Evolutionary conservation across 2,329 filamentous ascomycete species (phyloP).

Genomic region (Ascochyta clinopodiicola): DNA sequence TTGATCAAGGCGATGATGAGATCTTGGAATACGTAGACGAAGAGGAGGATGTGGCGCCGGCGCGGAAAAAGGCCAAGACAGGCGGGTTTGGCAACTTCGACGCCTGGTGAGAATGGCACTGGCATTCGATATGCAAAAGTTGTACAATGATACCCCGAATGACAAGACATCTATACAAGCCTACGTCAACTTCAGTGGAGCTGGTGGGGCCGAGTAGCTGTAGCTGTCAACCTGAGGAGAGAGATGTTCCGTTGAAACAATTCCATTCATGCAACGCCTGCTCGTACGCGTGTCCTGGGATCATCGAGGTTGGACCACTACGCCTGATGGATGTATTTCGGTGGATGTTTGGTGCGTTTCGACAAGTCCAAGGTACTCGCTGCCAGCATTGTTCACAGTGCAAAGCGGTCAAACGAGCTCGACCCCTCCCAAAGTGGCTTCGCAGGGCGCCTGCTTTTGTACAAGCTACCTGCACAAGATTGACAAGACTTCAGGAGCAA

Average conservation of each 20-base stretch:
- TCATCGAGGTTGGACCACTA: background rate
- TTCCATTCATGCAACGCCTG: slow-evolving; percentile 7
- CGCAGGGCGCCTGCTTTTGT: background rate
- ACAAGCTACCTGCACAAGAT: slow-evolving; percentile 4
- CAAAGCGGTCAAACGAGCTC: background rate
- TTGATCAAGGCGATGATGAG: slow-evolving; percentile 59
- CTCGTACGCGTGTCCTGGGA: slow-evolving; percentile 2
- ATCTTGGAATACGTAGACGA: slow-evolving; percentile 68
- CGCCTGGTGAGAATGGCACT: slow-evolving; percentile 67
- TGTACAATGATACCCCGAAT: slow-evolving; percentile 23
- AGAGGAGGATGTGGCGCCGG: slow-evolving; percentile 68
- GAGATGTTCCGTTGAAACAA: slow-evolving; percentile 22
- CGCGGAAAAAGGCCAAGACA: slow-evolving; percentile 79
- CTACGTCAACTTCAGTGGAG: background rate
- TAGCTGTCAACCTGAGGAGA: slow-evolving; percentile 16
- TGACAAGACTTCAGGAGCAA: slow-evolving; percentile 3
- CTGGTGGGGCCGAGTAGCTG: slow-evolving; percentile 1
- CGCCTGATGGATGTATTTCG: background rate
- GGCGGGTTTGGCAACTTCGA: slow-evolving; percentile 95
- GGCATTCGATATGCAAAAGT: background rate
- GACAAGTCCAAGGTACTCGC: background rate
- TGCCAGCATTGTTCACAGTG: slow-evolving; percentile 3
- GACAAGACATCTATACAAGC: background rate
- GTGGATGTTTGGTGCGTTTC: slow-evolving; percentile 12
- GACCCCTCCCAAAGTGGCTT: background rate